These are phyloP conservation scores for Coemansia sp. DNA, from an alignment of 371 early-diverging fungal genomes.

Conservation along the genomic window DNA sequence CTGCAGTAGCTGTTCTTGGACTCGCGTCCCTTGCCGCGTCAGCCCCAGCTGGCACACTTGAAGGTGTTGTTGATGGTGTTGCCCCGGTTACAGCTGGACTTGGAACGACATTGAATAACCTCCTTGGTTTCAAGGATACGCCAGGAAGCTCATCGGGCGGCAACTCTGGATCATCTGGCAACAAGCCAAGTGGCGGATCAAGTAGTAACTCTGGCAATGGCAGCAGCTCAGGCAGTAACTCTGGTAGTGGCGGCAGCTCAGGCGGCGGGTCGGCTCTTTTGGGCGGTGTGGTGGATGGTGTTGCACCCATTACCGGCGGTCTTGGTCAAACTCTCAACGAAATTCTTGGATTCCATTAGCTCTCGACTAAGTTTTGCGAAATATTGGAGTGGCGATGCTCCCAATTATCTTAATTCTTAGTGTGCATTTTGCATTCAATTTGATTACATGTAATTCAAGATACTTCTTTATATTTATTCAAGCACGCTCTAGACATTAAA, in stretches of 20 bases:
- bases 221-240: neutral
- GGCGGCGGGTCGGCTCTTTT: neutral
- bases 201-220: neutral
- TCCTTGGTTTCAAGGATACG: neutral
- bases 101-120: neutral
- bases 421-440: neutral
- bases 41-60: constrained; percentile 11
- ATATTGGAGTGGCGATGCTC: neutral
- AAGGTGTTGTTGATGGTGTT: constrained; percentile 1
- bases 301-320: constrained; percentile 30
- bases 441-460: too few relatives aligned
- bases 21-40: constrained; percentile 7
- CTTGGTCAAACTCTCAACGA: constrained; percentile 26
- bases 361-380: neutral
- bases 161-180: neutral
- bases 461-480: too few relatives aligned
- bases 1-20: neutral
- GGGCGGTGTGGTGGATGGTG: constrained; percentile 21
- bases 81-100: neutral
- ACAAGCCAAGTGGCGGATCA: neutral
- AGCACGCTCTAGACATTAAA: too few relatives aligned
- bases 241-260: neutral
- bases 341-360: constrained; percentile 18
- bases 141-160: neutral
- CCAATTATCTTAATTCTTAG: neutral